Conservation (phyloP, 1,139 yeast species). For the Diutina ranongensis region DNA sequence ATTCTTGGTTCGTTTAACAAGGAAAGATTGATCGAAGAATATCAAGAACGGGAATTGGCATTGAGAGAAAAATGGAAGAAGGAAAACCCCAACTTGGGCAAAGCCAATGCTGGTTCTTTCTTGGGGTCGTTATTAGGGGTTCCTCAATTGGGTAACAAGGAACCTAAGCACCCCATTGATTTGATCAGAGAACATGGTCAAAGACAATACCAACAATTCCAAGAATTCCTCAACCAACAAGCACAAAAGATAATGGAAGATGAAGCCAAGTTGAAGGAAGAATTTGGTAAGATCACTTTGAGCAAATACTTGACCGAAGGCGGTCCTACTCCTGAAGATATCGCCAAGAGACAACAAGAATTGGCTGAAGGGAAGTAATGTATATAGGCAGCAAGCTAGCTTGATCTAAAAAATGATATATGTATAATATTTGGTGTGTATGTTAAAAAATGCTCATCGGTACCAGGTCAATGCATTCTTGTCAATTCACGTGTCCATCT, state of each 20-base stretch:
- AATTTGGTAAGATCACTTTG: conserved; percentile 70
- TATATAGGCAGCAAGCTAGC: conserved; percentile 2
- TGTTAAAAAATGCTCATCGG: no score
- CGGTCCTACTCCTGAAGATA: conserved; percentile 72
- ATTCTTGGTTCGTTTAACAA: conserved; percentile 63
- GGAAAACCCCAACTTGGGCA: conserved; percentile 45
- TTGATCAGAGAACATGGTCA: conserved; percentile 88
- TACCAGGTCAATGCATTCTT: no score
- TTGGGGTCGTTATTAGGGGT: conserved; percentile 51
- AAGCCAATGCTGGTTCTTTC: conserved; percentile 36
- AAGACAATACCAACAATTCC: conserved; percentile 75
- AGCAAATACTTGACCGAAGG: conserved; percentile 81
- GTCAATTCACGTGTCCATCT: no score
- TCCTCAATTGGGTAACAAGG: conserved; percentile 33
- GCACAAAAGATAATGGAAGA: conserved; percentile 79
- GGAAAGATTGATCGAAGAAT: conserved; percentile 60
- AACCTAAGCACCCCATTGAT: conserved; percentile 81
- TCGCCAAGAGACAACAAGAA: conserved; percentile 5
- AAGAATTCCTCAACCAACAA: conserved; percentile 74
- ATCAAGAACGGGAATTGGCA: conserved; percentile 60
- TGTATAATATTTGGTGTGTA: no score
- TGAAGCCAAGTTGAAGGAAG: conserved; percentile 68
- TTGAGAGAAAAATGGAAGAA: conserved; percentile 58
- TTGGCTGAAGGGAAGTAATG: conserved; percentile 1
- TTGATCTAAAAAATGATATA: no score